Evolutionary conservation across 176 grass and related monocot species (phyloP), one percentile per base, ranked within the genome.

Genomic region (Avena eriantha): DNA sequence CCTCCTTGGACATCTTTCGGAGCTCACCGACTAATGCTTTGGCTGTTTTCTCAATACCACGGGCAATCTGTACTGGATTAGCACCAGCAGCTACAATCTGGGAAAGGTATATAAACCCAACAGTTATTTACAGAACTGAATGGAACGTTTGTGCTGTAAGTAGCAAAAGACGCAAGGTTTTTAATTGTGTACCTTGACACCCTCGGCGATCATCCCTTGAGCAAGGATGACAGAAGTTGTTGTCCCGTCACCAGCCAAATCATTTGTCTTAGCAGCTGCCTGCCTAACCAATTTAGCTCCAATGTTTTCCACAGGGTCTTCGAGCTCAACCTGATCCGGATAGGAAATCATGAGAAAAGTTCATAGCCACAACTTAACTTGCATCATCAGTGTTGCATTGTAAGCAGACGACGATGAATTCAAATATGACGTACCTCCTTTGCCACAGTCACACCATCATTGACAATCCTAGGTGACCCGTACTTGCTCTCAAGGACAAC

Each of bases 401-500:
- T 74, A 74, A n/a, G 46, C 11, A 65, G 23, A 31, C 2, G 24
- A 7, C 1, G 3, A 17, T 50, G 15, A 29, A 50, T 16, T 3
- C 0, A 29, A 50, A 43, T 17, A 0, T 17, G 22, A 31, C 3
- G 0, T 53, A 76, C 73, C 73, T 76, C 73, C 63, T 66, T 66
- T 0, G 63, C 63, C 26, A 66, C 63, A 0, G 63, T 66, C 0
- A 66, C 63, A 3, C 63, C 63, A 0, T 66, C 63, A 66, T 66
- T 66, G 63, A 66, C 86, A 43, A 94, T 94, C 41, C 81, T 94
- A 84, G 92, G 92, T 1, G 92, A 91, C 17, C 89, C 92, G 0
- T 94, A 94, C 56, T 94, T 94, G 92, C 89, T 94, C 87, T 91
- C 92, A 5, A 94, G 67, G 82, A 92, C 93, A 39, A 92, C 93